Base-by-base conservation (phyloP, 2,329 filamentous ascomycete genomes). In the Ceratocystis destructans region DNA sequence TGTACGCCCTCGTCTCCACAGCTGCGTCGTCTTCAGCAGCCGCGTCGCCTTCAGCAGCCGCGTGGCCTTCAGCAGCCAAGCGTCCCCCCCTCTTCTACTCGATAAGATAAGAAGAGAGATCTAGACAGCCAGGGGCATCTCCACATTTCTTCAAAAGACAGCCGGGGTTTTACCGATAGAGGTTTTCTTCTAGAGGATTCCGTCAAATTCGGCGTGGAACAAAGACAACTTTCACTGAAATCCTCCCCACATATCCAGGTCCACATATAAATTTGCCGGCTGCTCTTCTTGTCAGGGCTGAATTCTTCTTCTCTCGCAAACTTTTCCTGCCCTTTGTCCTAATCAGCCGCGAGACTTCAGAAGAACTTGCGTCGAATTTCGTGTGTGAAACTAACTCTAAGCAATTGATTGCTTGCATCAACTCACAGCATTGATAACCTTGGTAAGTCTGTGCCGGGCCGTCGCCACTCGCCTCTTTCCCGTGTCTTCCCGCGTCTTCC, bases 111-210 rank as follows among this genome's bases (percentile, higher is more conserved):
- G 15, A 31, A 44, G 44, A 22, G 63, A 10, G 63, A 41, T 15
- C 37, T 4, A 22, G 46, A 31, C 37, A 50, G 37, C 50, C 37
- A 48, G 37, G 63, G 33, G 20, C 37, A 15, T 41, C 37, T 10
- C 37, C 37, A 41, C 31, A 7, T 22, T 12, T 22, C 8, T 33
- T 22, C n/a, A 59, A 15, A 31, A 12, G 31, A 46, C 22, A 22
- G 31, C 66, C 66, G 63, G 59, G 20, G 50, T 68, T 68, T 68
- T 68, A 50, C 66, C 66, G 63, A 45, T 5, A 31, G 5, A 41
- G 63, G 50, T 53, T 64, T 67, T 65, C 67, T 68, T 68, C 64
- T 68, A 68, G 67, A 68, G 64, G 64, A 66, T 68, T 68, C 67
- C 59, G 46, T 55, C 48, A 53, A 25, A 53, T 25, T 53, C 48